These are phyloP conservation scores for Rhizopogon vesiculosus DNA, from an alignment of 768 basidiomycete species.

Conservation along the genomic window DNA sequence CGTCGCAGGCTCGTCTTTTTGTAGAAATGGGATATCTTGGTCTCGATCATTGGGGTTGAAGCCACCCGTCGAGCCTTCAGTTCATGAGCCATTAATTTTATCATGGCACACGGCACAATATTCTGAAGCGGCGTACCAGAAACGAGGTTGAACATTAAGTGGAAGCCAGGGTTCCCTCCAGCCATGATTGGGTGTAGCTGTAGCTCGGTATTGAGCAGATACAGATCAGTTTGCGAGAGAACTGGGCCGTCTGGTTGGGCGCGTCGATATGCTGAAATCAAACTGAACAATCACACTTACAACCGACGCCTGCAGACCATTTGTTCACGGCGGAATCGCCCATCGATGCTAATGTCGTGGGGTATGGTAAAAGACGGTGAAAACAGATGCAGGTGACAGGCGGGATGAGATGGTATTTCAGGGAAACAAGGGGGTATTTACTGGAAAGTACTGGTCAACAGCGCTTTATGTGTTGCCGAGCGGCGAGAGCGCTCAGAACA, in stretches of 20 bases:
- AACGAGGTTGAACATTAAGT: slow-evolving; percentile 67
- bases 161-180: slow-evolving; percentile 42
- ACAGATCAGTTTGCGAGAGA: slow-evolving; percentile 75
- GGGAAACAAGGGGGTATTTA: neutral
- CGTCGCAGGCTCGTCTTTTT: slow-evolving; percentile 63
- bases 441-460: neutral
- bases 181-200: slow-evolving; percentile 72
- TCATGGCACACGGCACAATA: neutral
- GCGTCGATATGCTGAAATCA: slow-evolving; percentile 36
- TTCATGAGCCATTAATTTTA: neutral
- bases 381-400: neutral
- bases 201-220: slow-evolving; percentile 65
- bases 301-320: slow-evolving; percentile 32
- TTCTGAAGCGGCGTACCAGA: slow-evolving; percentile 41
- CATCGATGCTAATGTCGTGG: slow-evolving; percentile 14
- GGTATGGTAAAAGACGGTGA: neutral
- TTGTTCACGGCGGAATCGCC: slow-evolving; percentile 24
- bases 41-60: slow-evolving; percentile 58
- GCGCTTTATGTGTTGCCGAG: slow-evolving; percentile 1
- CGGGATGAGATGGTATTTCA: neutral
- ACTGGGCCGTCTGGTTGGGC: slow-evolving; percentile 48
- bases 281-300: slow-evolving; percentile 15
- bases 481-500: neutral
- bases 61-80: slow-evolving; percentile 53
- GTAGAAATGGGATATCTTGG: slow-evolving; percentile 48